phyloP scores from a whole-genome alignment of 768 basidiomycete genomes.

The Termitomyces sp. region DNA sequence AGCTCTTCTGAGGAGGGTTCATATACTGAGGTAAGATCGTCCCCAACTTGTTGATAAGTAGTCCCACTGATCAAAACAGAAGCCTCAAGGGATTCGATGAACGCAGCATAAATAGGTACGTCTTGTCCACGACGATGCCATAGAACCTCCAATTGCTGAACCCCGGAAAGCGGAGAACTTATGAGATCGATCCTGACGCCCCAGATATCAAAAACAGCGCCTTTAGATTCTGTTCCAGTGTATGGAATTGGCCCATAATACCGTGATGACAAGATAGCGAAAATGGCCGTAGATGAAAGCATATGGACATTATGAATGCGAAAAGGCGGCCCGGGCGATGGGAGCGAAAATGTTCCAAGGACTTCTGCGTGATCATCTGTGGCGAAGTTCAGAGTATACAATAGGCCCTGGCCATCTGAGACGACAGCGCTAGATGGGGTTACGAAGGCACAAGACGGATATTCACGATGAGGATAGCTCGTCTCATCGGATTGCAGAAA shows the following conservation, averaged over 20 bases:
- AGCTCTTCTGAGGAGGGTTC: constrained; percentile 63
- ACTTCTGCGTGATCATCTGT: constrained; percentile 32
- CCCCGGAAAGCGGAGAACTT: constrained; percentile 26
- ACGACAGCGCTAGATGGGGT: constrained; percentile 44
- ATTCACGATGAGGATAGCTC: constrained; percentile 51
- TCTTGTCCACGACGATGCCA: constrained; percentile 69
- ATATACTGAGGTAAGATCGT: constrained; percentile 29
- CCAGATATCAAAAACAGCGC: constrained; percentile 59
- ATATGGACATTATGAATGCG: constrained; percentile 19
- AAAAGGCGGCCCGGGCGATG: constrained; percentile 31
- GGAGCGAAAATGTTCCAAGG: constrained; percentile 49
- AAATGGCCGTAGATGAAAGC: background rate
- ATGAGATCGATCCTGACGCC: constrained; percentile 46
- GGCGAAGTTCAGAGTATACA: constrained; percentile 53
- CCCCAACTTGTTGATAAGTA: constrained; percentile 38
- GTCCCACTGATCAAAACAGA: constrained; percentile 59
- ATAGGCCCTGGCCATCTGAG: constrained; percentile 64
- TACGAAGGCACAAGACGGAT: constrained; percentile 65
- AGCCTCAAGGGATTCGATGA: constrained; percentile 35
- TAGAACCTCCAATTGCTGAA: constrained; percentile 41
- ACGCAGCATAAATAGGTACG: constrained; percentile 57
- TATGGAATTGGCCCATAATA: background rate
- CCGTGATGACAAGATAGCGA: constrained; percentile 5
- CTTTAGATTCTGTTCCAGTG: background rate
- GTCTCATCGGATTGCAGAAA: constrained; percentile 37